phyloP scores from a whole-genome alignment of 345 rosid species.

The Pugionium cornutum region DNA sequence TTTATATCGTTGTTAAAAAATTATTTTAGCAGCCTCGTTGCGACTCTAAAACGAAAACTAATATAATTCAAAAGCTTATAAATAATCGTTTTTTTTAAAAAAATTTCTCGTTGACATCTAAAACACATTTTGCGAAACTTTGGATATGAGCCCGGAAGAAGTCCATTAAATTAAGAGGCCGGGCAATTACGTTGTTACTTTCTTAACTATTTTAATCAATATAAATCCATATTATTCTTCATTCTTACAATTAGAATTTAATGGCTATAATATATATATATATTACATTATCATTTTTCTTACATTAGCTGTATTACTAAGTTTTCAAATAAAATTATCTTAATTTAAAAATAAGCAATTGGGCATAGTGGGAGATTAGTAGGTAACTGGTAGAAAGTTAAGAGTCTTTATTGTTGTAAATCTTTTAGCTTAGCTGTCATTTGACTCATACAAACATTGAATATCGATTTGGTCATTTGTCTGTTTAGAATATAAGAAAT shows the following conservation, averaged over 20 bases:
- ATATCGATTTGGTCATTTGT: slow-evolving; percentile 31
- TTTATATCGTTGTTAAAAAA: no score
- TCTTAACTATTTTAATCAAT: no score
- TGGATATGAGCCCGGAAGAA: no score
- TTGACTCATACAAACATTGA: slow-evolving; percentile 26
- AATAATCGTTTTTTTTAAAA: no score
- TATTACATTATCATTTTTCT: neutral
- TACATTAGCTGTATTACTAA: neutral
- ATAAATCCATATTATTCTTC: neutral
- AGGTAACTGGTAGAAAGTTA: slow-evolving; percentile 30
- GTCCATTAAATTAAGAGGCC: no score
- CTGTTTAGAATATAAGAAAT: slow-evolving; percentile 9
- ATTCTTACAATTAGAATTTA: neutral
- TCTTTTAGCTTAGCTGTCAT: slow-evolving; percentile 33
- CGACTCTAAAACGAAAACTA: no score
- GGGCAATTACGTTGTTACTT: no score
- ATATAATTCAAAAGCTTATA: no score
- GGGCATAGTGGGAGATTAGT: slow-evolving; percentile 36
- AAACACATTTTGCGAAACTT: no score
- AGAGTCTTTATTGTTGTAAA: slow-evolving; percentile 14
- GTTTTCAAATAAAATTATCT: slow-evolving; percentile 10
- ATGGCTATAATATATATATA: neutral
- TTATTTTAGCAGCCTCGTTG: no score
- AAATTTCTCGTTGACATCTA: no score
- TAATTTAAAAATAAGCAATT: slow-evolving; percentile 30